Conservation (phyloP, 192 early-diverging fungal species). For the Entrophospora sp. region DNA sequence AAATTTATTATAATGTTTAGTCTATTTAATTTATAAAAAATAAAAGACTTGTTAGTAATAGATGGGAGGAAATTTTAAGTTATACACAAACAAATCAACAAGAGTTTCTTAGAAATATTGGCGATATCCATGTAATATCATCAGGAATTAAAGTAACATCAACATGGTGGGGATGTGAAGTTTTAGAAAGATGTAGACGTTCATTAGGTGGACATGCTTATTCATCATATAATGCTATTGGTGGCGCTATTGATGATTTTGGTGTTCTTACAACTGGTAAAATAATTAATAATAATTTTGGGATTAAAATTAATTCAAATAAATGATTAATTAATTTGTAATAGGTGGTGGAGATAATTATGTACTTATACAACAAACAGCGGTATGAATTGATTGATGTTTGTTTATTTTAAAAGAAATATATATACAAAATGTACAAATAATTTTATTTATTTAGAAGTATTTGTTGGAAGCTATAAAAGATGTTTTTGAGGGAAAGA, state of each 20-base stretch:
- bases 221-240: constrained; percentile 57
- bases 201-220: constrained; percentile 59
- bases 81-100: constrained; percentile 38
- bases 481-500: constrained; percentile 25
- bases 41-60: constrained; percentile 15
- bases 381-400: constrained; percentile 24
- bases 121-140: constrained; percentile 51
- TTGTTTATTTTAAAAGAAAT: not conserved
- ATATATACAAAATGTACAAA: not conserved
- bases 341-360: constrained; percentile 37
- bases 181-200: constrained; percentile 43
- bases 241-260: constrained; percentile 47
- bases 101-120: constrained; percentile 36
- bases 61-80: constrained; percentile 34
- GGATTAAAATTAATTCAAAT: not conserved
- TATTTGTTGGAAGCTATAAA: constrained; percentile 20
- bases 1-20: not conserved
- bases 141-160: constrained; percentile 43
- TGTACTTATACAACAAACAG: constrained; percentile 38
- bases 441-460: not conserved
- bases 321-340: not conserved
- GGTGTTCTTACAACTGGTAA: constrained; percentile 52
- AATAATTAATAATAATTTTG: no score
- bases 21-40: constrained; percentile 12
- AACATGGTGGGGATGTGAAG: constrained; percentile 42